Percentiles rank a stretch among this genome's conserved stretches.
These are phyloP conservation scores for Pholiota microspora DNA, from an alignment of 768 basidiomycete genomes.

Conservation along the genomic window DNA sequence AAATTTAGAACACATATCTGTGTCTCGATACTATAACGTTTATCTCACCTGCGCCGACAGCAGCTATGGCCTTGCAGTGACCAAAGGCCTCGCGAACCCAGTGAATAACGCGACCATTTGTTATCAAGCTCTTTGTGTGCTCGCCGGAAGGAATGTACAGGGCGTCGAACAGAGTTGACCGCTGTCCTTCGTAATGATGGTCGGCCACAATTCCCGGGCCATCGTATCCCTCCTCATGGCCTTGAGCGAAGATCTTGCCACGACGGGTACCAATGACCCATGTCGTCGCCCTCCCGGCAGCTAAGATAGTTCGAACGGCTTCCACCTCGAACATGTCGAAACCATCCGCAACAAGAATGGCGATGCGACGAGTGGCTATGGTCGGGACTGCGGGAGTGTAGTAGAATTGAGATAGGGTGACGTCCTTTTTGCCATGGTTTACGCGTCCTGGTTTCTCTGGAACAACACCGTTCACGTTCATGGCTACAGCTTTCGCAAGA, in stretches of 20 bases:
- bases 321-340: constrained; percentile 62
- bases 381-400: constrained; percentile 55
- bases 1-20: not conserved
- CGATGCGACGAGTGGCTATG: constrained; percentile 68
- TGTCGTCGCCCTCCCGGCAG: constrained; percentile 52
- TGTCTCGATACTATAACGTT: not conserved
- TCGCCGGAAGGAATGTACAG: constrained; percentile 74
- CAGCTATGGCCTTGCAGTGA: constrained; percentile 83
- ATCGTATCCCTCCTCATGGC: constrained; percentile 23
- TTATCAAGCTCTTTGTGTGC: constrained; percentile 54
- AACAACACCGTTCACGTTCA: constrained; percentile 56
- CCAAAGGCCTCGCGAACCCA: constrained; percentile 85
- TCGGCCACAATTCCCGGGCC: constrained; percentile 46
- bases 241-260: constrained; percentile 43
- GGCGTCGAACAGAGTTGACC: constrained; percentile 85
- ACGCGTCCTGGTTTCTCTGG: constrained; percentile 48
- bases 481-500: constrained; percentile 67
- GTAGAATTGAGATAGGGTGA: constrained; percentile 57
- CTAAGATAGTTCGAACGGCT: constrained; percentile 53
- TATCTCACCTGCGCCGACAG: constrained; percentile 60
- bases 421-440: constrained; percentile 58
- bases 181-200: constrained; percentile 73
- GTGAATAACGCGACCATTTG: constrained; percentile 73
- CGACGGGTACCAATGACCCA: constrained; percentile 68
- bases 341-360: constrained; percentile 73